phyloP scores from a whole-genome alignment of 2,329 filamentous ascomycete genomes.

The Apiospora koreana region DNA sequence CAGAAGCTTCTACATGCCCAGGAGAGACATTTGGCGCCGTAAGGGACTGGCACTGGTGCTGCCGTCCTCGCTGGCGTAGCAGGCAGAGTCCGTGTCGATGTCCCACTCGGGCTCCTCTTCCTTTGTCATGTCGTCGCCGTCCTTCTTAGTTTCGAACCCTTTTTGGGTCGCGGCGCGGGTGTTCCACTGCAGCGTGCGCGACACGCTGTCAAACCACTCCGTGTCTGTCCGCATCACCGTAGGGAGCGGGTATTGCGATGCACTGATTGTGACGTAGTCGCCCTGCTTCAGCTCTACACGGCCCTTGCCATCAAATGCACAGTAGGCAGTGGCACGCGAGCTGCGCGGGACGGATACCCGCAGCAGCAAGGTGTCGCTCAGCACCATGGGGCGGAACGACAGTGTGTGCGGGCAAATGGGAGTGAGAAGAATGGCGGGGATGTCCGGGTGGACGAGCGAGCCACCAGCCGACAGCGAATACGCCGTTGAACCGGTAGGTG shows the following conservation, averaged over 20 bases:
- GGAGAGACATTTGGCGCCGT: slow-evolving; percentile 71
- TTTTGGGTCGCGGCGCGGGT: slow-evolving; percentile 90
- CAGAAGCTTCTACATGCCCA: slow-evolving; percentile 55
- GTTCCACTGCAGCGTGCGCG: slow-evolving; percentile 92
- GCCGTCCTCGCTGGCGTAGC: slow-evolving; percentile 72
- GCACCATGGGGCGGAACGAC: slow-evolving; percentile 96
- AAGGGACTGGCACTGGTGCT: slow-evolving; percentile 68
- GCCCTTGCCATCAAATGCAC: slow-evolving; percentile 95
- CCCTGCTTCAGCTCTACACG: slow-evolving; percentile 90
- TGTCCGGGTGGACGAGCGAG: slow-evolving; percentile 93
- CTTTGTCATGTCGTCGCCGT: slow-evolving; percentile 52
- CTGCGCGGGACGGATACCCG: slow-evolving; percentile 83
- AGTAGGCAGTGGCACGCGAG: slow-evolving; percentile 92
- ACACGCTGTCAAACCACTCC: slow-evolving; percentile 97
- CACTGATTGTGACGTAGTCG: slow-evolving; percentile 94
- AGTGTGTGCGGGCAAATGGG: slow-evolving; percentile 97
- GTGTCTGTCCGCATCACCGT: slow-evolving; percentile 87
- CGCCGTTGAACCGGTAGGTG: slow-evolving; percentile 90
- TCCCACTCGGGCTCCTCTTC: slow-evolving; percentile 75
- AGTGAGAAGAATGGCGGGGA: slow-evolving; percentile 93
- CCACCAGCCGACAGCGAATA: slow-evolving; percentile 96
- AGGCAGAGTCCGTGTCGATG: slow-evolving; percentile 85
- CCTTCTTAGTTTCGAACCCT: slow-evolving; percentile 65
- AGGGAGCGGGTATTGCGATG: slow-evolving; percentile 94
- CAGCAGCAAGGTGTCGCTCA: slow-evolving; percentile 91